Evolutionary conservation across 2,329 filamentous ascomycete genomes (phyloP).

Genomic region (Calonectria pteridis): DNA sequence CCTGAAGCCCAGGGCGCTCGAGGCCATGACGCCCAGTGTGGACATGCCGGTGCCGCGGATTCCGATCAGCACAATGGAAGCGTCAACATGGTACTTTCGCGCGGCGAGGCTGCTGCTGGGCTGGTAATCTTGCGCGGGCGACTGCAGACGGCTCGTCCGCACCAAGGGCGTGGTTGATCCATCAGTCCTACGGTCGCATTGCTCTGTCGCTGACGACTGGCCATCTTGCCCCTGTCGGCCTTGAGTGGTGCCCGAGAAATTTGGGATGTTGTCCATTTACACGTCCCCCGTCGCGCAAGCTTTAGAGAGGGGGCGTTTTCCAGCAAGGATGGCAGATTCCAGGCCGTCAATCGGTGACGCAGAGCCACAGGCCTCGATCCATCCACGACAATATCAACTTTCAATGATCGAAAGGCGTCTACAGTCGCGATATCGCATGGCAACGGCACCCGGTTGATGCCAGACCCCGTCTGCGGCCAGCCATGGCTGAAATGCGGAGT

Average conservation of each 20-base stretch:
- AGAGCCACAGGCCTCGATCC: background rate
- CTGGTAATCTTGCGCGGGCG: constrained; percentile 1
- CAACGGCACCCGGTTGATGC: background rate
- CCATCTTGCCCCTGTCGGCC: background rate
- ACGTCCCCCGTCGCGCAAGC: background rate
- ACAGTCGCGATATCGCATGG: background rate
- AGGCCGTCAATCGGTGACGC: background rate
- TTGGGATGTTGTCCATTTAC: constrained; percentile 13
- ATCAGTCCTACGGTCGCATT: background rate
- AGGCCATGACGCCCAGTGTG: constrained; percentile 72
- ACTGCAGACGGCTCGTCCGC: constrained; percentile 8
- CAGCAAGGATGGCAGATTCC: background rate
- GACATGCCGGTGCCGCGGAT: constrained; percentile 73
- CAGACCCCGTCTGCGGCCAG: background rate
- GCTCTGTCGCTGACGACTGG: background rate
- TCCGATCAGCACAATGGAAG: constrained; percentile 24
- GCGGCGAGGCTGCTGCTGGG: background rate
- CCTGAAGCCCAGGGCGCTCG: constrained; percentile 58
- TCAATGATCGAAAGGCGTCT: background rate
- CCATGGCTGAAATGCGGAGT: background rate
- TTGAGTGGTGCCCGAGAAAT: background rate
- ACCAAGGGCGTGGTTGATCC: background rate
- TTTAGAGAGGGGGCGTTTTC: background rate
- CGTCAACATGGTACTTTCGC: constrained; percentile 3
- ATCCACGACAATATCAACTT: background rate